Conservation (phyloP, 1,284 basidiomycete genomes). For the Cutaneotrichosporon spelunceum region DNA sequence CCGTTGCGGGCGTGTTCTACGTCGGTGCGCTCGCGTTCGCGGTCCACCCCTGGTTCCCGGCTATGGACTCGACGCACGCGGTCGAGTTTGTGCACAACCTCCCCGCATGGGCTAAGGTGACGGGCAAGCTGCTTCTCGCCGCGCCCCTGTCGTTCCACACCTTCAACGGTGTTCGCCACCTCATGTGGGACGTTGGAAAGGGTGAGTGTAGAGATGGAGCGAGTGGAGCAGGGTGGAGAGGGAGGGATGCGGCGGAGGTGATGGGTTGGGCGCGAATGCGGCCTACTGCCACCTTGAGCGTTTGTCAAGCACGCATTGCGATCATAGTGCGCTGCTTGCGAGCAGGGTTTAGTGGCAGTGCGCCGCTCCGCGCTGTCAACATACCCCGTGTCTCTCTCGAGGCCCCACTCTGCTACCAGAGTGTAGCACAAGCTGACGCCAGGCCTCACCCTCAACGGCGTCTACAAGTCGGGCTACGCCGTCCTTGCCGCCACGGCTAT, state of each 20-base stretch:
- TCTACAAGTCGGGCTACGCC: slow-evolving; percentile 74
- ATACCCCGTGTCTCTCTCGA: not conserved
- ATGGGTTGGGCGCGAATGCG: no score
- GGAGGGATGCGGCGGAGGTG: no score
- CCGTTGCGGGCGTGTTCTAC: slow-evolving; percentile 78
- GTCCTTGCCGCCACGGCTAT: slow-evolving; percentile 77
- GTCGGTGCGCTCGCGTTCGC: slow-evolving; percentile 85
- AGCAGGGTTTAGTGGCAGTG: no score
- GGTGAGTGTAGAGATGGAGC: slow-evolving; percentile 59
- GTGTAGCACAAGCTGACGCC: slow-evolving; percentile 18
- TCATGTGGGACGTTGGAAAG: slow-evolving; percentile 85
- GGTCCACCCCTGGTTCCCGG: slow-evolving; percentile 65
- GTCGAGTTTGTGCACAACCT: slow-evolving; percentile 64
- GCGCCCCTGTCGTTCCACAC: slow-evolving; percentile 86
- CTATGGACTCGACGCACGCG: slow-evolving; percentile 68
- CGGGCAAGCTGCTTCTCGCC: slow-evolving; percentile 72
- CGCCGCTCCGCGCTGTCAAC: no score
- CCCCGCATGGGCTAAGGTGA: slow-evolving; percentile 69
- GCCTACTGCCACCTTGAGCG: no score
- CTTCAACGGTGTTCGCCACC: slow-evolving; percentile 85
- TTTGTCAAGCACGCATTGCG: no score
- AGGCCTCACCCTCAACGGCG: slow-evolving; percentile 78
- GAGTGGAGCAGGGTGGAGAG: not conserved
- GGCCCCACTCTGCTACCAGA: slow-evolving; percentile 12
- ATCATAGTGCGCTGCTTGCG: no score